Conservation (phyloP, 2,329 filamentous ascomycete genomes). For the Aspergillus caelatus region DNA sequence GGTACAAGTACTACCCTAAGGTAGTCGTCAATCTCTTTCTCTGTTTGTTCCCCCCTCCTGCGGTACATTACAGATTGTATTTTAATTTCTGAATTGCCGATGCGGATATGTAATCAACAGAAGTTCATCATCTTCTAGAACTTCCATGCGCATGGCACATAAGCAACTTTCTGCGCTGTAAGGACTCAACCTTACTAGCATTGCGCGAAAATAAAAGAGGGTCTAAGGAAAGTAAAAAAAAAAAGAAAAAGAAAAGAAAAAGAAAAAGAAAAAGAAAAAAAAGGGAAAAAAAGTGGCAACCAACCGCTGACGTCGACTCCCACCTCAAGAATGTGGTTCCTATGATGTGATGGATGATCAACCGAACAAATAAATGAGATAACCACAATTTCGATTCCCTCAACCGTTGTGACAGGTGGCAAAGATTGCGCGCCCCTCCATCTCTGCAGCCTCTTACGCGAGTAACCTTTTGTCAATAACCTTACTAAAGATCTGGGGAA, state of each 20-base stretch:
- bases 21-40: not conserved
- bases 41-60: not conserved
- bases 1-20: not conserved
- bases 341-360: constrained; percentile 12
- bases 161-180: not conserved
- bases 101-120: not conserved
- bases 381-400: not conserved
- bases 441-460: not conserved
- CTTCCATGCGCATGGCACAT: constrained; percentile 12
- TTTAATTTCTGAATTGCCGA: not conserved
- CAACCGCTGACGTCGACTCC: constrained; percentile 13
- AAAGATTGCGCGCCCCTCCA: not conserved
- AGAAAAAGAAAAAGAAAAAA: too few species aligned
- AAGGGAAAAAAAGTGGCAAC: constrained; percentile 8
- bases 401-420: constrained; percentile 6
- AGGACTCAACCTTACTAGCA: not conserved
- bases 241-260: not conserved
- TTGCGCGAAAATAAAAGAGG: not conserved
- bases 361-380: constrained; percentile 6
- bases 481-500: not conserved
- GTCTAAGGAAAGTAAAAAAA: too few species aligned
- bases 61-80: not conserved
- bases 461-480: not conserved
- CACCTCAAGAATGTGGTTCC: constrained; percentile 4
- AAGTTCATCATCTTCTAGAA: constrained; percentile 13